A percentile compares a stretch with the other conserved stretches of the same genome.
phyloP scores from a whole-genome alignment of 2,329 filamentous ascomycete species.

The Pseudopithomyces chartarum region DNA sequence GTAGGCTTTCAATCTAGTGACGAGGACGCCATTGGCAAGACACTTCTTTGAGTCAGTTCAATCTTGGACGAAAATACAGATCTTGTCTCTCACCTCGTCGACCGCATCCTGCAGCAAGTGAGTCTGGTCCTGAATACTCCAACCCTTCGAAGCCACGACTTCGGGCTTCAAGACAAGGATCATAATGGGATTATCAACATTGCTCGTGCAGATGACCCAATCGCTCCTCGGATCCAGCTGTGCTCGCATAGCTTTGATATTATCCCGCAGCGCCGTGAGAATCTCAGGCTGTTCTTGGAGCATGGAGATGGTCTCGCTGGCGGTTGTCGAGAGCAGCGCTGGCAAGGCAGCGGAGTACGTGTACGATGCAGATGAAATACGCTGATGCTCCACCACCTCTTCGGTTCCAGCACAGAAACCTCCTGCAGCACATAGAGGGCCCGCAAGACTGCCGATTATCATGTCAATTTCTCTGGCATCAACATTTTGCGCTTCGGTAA shows the following conservation, averaged over 20 bases:
- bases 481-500: constrained; percentile 96
- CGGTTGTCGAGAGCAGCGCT: constrained; percentile 92
- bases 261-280: constrained; percentile 77
- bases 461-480: constrained; percentile 93
- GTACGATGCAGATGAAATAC: constrained; percentile 88
- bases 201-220: constrained; percentile 84
- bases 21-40: constrained; percentile 84
- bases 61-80: not conserved
- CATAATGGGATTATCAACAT: constrained; percentile 84
- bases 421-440: constrained; percentile 87
- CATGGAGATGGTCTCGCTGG: constrained; percentile 85
- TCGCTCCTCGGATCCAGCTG: constrained; percentile 93
- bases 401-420: constrained; percentile 92
- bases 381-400: constrained; percentile 95
- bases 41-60: constrained; percentile 58
- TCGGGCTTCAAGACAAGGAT: constrained; percentile 83
- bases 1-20: constrained; percentile 82
- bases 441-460: constrained; percentile 91
- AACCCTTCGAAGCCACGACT: constrained; percentile 70
- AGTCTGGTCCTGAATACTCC: constrained; percentile 79
- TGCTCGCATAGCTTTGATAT: constrained; percentile 80
- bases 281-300: constrained; percentile 88
- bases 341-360: constrained; percentile 95
- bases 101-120: constrained; percentile 85
- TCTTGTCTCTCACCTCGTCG: constrained; percentile 75